Conservation (phyloP, 116 monocot genomes). For the Phalaenopsis hybrid region DNA sequence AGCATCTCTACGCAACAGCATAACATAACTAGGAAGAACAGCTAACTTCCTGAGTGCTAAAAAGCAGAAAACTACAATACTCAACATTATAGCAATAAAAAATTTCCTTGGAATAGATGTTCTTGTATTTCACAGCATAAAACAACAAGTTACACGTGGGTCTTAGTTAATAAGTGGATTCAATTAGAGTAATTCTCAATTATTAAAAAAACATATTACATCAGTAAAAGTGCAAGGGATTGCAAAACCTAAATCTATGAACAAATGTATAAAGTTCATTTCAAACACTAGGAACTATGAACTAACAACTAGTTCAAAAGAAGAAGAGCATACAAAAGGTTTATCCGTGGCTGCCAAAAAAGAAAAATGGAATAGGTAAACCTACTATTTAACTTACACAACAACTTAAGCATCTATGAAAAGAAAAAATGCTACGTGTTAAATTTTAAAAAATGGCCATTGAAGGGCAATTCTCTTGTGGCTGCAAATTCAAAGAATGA, state of each 20-base stretch:
- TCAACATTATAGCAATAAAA: background rate
- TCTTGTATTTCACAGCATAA: background rate
- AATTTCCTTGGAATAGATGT: background rate
- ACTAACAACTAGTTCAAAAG: background rate
- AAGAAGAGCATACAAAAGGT: background rate
- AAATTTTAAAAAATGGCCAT: background rate
- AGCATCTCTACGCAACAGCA: background rate
- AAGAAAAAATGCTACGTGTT: background rate
- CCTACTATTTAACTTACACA: background rate
- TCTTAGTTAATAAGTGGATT: background rate
- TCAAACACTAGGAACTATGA: background rate
- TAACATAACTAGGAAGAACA: background rate
- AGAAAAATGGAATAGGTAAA: background rate
- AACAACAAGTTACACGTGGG: background rate
- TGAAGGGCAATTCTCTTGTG: background rate
- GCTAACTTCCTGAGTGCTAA: background rate
- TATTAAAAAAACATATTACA: background rate
- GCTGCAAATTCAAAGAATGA: background rate
- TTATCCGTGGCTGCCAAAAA: background rate
- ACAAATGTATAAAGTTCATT: background rate
- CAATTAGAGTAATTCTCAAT: background rate
- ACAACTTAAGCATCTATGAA: background rate
- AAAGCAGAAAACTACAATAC: background rate
- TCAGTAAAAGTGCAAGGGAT: background rate
- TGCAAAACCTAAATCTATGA: background rate